phyloP scores from a whole-genome alignment of 2,329 filamentous ascomycete species.

The Trichoderma harzianum region DNA sequence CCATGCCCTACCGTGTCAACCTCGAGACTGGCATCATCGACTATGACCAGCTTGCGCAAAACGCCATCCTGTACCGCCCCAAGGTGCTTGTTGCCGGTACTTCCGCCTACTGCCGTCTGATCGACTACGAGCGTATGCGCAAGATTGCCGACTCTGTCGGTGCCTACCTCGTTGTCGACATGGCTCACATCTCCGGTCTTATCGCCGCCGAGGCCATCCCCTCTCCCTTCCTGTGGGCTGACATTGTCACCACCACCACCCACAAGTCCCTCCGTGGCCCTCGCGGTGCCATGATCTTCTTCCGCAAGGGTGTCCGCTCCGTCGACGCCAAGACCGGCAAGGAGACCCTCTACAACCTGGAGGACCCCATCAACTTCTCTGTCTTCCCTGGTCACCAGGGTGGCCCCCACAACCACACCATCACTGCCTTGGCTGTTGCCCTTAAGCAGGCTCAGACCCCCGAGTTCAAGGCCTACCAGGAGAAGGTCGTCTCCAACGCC shows the following conservation, averaged over 20 bases:
- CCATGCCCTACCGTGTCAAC: slow-evolving; percentile 90
- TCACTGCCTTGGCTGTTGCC: slow-evolving; percentile 91
- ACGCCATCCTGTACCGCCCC: slow-evolving; percentile 86
- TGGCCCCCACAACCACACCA: slow-evolving; percentile 99
- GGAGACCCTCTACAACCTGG: slow-evolving; percentile 86
- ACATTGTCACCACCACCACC: slow-evolving; percentile 96
- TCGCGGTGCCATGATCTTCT: slow-evolving; percentile 99
- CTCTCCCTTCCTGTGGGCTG: slow-evolving; percentile 86
- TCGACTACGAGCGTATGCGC: slow-evolving; percentile 95
- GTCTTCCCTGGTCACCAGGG: slow-evolving; percentile 99
- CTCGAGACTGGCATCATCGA: slow-evolving; percentile 93
- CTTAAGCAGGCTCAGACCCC: slow-evolving; percentile 87
- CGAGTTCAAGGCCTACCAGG: slow-evolving; percentile 92
- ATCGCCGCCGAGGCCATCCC: slow-evolving; percentile 91
- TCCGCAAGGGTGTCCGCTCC: slow-evolving; percentile 91
- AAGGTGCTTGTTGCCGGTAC: slow-evolving; percentile 96
- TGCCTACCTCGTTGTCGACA: slow-evolving; percentile 93
- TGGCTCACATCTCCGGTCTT: slow-evolving; percentile 97
- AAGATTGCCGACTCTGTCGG: slow-evolving; percentile 91
- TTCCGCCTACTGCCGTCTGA: slow-evolving; percentile 95
- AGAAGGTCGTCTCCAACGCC: slow-evolving; percentile 88
- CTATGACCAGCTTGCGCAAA: slow-evolving; percentile 88
- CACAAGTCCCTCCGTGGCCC: slow-evolving; percentile 98
- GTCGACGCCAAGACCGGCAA: slow-evolving; percentile 89
- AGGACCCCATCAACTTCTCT: slow-evolving; percentile 96